phyloP scores from a whole-genome alignment of 441 rosid species.

The Pelargonium myrrhifolium region DNA sequence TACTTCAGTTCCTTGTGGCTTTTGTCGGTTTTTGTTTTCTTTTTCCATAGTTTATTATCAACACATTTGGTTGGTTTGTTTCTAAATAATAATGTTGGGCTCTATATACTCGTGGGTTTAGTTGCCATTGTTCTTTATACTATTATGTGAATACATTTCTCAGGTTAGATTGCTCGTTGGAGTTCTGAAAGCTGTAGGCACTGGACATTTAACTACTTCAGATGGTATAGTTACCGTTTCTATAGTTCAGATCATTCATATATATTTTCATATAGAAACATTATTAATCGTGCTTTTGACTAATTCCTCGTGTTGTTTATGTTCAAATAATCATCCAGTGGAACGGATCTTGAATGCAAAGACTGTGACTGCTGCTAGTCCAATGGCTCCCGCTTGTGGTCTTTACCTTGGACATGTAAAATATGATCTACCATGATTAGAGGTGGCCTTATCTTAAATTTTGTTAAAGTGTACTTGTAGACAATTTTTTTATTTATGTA shows the following conservation, averaged over 20 bases:
- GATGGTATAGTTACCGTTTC: constrained; percentile 43
- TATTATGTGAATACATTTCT: constrained; percentile 6
- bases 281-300: neutral
- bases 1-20: neutral
- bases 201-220: constrained; percentile 52
- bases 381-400: constrained; percentile 90
- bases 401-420: constrained; percentile 78
- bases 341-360: constrained; percentile 62
- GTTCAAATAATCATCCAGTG: constrained; percentile 32
- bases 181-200: constrained; percentile 74
- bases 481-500: neutral
- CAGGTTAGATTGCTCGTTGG: constrained; percentile 93
- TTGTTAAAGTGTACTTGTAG: neutral
- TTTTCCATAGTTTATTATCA: neutral
- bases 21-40: neutral
- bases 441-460: neutral
- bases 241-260: neutral
- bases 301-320: neutral
- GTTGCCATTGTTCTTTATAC: neutral
- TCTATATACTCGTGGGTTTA: neutral
- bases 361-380: constrained; percentile 60
- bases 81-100: neutral
- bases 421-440: constrained; percentile 48
- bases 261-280: neutral
- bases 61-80: neutral